These are phyloP conservation scores for Sphenostylis stenocarpa DNA, from an alignment of 306 rosid genomes.

Conservation along the genomic window DNA sequence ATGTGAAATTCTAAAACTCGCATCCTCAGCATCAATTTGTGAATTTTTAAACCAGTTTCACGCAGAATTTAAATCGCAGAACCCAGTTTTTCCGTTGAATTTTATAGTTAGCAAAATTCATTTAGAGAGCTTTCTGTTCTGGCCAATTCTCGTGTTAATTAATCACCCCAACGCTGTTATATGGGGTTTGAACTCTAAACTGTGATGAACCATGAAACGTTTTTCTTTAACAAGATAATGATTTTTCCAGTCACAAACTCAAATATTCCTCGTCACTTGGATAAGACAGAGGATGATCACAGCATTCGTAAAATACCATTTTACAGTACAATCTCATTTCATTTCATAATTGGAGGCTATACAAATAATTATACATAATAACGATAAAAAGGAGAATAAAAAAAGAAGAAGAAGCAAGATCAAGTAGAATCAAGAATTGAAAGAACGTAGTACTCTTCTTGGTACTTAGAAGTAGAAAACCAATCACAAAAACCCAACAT, in stretches of 20 bases:
- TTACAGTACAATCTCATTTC: neutral
- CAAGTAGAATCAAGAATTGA: neutral
- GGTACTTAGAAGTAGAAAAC: neutral
- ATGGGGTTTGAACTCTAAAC: too few relatives aligned
- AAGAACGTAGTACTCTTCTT: neutral
- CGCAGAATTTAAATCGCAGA: neutral
- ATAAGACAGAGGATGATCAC: neutral
- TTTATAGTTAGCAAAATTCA: neutral
- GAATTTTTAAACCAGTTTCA: neutral
- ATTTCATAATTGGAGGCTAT: neutral
- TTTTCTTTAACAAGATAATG: neutral
- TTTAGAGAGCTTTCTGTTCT: neutral
- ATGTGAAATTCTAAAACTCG: too few relatives aligned
- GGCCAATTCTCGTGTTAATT: too few relatives aligned
- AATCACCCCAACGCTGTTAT: too few relatives aligned
- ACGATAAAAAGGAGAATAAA: neutral
- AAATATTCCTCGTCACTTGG: neutral
- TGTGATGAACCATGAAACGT: neutral
- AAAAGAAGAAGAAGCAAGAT: neutral
- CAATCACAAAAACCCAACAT: neutral
- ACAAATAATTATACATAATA: too few relatives aligned
- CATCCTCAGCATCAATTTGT: neutral
- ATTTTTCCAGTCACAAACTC: neutral
- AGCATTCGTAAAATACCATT: neutral
- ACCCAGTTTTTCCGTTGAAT: neutral